These are phyloP conservation scores for Didymella sp. DNA, from an alignment of 2,329 filamentous ascomycete species.

Conservation along the genomic window DNA sequence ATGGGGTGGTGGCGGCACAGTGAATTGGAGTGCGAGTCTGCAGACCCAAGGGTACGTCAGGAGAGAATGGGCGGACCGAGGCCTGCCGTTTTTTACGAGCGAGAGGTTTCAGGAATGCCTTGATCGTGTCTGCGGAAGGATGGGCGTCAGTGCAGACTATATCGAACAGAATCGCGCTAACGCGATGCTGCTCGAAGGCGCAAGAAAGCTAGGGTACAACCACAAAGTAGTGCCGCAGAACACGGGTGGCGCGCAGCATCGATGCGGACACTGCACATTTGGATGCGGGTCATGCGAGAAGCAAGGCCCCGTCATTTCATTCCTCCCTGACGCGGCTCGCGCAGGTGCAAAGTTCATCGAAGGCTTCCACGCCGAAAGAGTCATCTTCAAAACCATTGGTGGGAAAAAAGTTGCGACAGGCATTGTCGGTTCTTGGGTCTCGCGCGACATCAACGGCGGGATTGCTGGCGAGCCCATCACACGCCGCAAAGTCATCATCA, in stretches of 20 bases:
- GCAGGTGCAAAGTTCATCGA: slow-evolving; percentile 84
- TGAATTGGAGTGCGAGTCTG: slow-evolving; percentile 80
- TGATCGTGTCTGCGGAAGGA: slow-evolving; percentile 77
- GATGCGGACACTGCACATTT: slow-evolving; percentile 69
- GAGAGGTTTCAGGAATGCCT: slow-evolving; percentile 77
- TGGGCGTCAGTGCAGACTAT: slow-evolving; percentile 73
- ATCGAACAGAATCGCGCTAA: slow-evolving; percentile 79
- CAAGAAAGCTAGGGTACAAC: slow-evolving; percentile 74
- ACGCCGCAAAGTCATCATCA: slow-evolving; percentile 71
- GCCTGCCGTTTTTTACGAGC: slow-evolving; percentile 76
- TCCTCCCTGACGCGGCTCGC: slow-evolving; percentile 78
- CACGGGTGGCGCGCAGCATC: slow-evolving; percentile 74
- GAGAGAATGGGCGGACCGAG: slow-evolving; percentile 76
- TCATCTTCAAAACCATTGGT: slow-evolving; percentile 69
- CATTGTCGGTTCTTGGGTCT: slow-evolving; percentile 76
- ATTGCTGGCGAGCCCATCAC: slow-evolving; percentile 61
- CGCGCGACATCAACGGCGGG: slow-evolving; percentile 68
- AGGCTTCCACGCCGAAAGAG: slow-evolving; percentile 74
- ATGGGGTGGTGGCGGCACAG: slow-evolving; percentile 85
- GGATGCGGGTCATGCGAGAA: slow-evolving; percentile 73
- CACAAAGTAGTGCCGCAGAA: slow-evolving; percentile 79
- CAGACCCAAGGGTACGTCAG: slow-evolving; percentile 79
- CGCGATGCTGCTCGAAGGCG: slow-evolving; percentile 74
- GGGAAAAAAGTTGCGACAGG: slow-evolving; percentile 69
- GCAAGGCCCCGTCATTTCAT: slow-evolving; percentile 77